Evolutionary conservation across 192 early-diverging fungal genomes (phyloP), one percentile per base, ranked within the genome.

Genomic region (Diversispora eburnea): DNA sequence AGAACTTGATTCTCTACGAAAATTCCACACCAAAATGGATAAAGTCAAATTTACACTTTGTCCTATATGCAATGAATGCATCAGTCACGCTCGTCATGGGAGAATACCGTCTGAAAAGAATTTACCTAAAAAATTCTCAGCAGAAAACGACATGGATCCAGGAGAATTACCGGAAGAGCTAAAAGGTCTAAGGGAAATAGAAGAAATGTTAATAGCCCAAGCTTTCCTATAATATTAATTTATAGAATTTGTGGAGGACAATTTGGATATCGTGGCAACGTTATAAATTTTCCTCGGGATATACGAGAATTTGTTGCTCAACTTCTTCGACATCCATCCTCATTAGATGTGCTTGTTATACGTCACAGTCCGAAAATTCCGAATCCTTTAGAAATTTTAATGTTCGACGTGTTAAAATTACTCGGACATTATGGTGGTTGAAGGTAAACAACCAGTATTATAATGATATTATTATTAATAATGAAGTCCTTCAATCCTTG

Each of bases 21-120:
- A 64, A 43, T 64, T 64, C 39, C 62, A 12, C 41, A 64, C 39
- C 3, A 64, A 45, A 45, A 64, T 64, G 9, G 9, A 64, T 41
- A 64, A 64, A 0, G 17, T 64, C n/a, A 8, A 64, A 25, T 45
- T 39, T 8, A 45, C 17, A 13, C 17, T 12, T 64, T 64, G 39
- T 8, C 39, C 39, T 4, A 3, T 0, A 43, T 64, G 12, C 39
- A 64, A 64, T 22, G 39, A 64, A 64, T 7, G 3, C 43, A 41
- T 17, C n/a, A 25, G 39, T 64, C 4, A 19, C 0, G n/a, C 22
- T 64, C 8, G 22, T 64, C 12, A 64, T 6, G 43, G 0, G 39
- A 5, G 7, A 19, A 8, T 57, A 17, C 22, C 15, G 13, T 5
- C 17, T 19, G 6, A 56, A 56, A 56, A 55, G 52, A n/a, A 3